These are phyloP conservation scores for Cyberlindnera xylosilytica DNA, from an alignment of 805 yeast genomes.

Conservation along the genomic window DNA sequence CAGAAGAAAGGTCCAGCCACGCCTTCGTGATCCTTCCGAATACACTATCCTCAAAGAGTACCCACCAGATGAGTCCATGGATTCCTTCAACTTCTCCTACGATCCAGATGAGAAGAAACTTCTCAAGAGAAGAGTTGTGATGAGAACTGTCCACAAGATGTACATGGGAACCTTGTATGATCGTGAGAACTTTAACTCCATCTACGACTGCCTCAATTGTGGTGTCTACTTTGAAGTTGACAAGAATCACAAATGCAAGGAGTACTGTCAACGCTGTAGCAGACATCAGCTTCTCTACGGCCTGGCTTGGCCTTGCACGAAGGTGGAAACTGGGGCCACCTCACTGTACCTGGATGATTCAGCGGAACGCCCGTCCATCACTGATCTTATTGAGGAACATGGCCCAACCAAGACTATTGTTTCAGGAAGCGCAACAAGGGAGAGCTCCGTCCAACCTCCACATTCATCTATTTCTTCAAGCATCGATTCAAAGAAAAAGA, in stretches of 20 bases:
- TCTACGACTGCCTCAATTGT: slow-evolving; percentile 30
- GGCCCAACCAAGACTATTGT: neutral
- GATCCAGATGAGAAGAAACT: neutral
- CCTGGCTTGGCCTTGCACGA: slow-evolving; percentile 28
- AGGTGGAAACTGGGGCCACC: neutral
- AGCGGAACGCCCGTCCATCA: slow-evolving; percentile 8
- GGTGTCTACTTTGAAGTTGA: slow-evolving; percentile 26
- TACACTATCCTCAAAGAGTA: slow-evolving; percentile 3
- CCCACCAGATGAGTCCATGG: slow-evolving; percentile 14
- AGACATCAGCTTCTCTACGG: slow-evolving; percentile 27
- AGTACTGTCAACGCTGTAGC: slow-evolving; percentile 28
- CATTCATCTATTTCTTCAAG: too few species aligned
- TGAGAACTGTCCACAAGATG: slow-evolving; percentile 24
- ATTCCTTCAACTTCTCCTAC: slow-evolving; percentile 8
- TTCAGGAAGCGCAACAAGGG: neutral
- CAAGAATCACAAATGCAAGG: slow-evolving; percentile 1
- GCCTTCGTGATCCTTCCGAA: neutral
- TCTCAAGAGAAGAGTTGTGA: slow-evolving; percentile 12
- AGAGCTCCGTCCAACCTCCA: too few species aligned
- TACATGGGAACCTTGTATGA: slow-evolving; percentile 16
- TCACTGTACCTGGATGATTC: slow-evolving; percentile 5
- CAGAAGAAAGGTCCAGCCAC: slow-evolving; percentile 9
- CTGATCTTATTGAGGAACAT: slow-evolving; percentile 1
- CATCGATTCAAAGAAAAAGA: too few species aligned
- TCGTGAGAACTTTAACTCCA: neutral